Base-by-base conservation (phyloP, 176 grass and related monocot species). In the Lolium rigidum region DNA sequence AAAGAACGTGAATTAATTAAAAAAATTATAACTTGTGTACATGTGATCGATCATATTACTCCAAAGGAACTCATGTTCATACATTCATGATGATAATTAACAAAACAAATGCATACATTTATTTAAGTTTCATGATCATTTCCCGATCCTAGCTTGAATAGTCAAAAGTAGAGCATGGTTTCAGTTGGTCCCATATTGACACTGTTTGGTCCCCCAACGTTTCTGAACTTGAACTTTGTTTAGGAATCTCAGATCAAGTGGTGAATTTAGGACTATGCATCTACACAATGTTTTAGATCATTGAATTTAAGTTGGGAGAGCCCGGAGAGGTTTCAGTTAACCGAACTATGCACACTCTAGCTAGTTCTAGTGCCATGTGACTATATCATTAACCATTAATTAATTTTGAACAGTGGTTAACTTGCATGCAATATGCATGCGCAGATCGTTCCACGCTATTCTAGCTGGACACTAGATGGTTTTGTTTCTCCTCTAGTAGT, bases 341-440 rank as follows among this genome's bases (percentile, higher is more conserved):
- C 25, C 15, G 0, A 55, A 55, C 2, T 74, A 17, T 76, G 49
- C 8, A 12, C 74, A 35, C 74, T 76, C 47, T 28, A 43, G 7
- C 41, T 43, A 7, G 4, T 43, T 43, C 41, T 43, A 43, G 41
- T 43, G 41, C 41, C 41, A 43, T 43, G 41, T 43, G 41, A 43
- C 8, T 43, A 7, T 43, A 43, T 43, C 7, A 43, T 43, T 43
- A 43, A 43, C 41, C 41, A 43, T 43, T 43, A 43, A 43, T 43
- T 43, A 43, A 43, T 43, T 43, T 43, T 43, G 41, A 43, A 43
- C 41, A 43, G 41, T 43, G 41, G 7, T 43, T 43, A 43, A 43
- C 41, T 43, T 76, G 72, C 74, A 76, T 76, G 74, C 49, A 76
- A 76, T 76, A 76, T 76, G 74, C 74, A 76, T 55, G 49, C 49